Percentiles rank a stretch among this genome's conserved stretches.
These are phyloP conservation scores for Kodamaea derodonti DNA, from an alignment of 1,139 yeast species.

Conservation along the genomic window DNA sequence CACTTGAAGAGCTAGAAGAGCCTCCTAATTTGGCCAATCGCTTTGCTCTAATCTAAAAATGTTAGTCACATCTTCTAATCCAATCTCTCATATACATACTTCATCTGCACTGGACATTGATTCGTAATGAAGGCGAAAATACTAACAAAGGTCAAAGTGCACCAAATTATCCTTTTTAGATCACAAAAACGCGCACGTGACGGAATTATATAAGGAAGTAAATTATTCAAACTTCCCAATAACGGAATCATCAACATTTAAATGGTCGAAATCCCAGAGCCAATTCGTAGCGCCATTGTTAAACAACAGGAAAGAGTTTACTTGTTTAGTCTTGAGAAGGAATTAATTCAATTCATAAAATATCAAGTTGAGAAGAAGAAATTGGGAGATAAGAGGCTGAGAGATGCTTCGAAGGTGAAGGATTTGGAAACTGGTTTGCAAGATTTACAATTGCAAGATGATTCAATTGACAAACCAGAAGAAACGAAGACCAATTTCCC, in stretches of 20 bases:
- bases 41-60: constrained; percentile 48
- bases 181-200: too few relatives aligned
- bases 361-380: not conserved
- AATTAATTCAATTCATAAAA: constrained; percentile 36
- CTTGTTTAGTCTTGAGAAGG: constrained; percentile 50
- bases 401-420: too few relatives aligned
- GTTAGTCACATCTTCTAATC: constrained; percentile 9
- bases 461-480: too few relatives aligned
- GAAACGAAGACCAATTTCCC: too few relatives aligned
- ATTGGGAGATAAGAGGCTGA: not conserved
- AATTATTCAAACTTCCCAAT: too few relatives aligned
- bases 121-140: not conserved
- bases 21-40: constrained; percentile 49
- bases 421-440: too few relatives aligned
- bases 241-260: too few relatives aligned
- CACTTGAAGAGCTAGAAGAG: not conserved
- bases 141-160: too few relatives aligned
- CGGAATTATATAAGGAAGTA: too few relatives aligned
- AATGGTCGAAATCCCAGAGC: constrained; percentile 10
- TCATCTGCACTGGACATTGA: constrained; percentile 18
- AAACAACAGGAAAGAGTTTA: constrained; percentile 50
- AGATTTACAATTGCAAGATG: too few relatives aligned
- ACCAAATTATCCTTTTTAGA: too few relatives aligned
- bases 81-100: constrained; percentile 13
- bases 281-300: constrained; percentile 34